phyloP scores from a whole-genome alignment of 768 basidiomycete genomes.

The Boletus vinaceobasis region DNA sequence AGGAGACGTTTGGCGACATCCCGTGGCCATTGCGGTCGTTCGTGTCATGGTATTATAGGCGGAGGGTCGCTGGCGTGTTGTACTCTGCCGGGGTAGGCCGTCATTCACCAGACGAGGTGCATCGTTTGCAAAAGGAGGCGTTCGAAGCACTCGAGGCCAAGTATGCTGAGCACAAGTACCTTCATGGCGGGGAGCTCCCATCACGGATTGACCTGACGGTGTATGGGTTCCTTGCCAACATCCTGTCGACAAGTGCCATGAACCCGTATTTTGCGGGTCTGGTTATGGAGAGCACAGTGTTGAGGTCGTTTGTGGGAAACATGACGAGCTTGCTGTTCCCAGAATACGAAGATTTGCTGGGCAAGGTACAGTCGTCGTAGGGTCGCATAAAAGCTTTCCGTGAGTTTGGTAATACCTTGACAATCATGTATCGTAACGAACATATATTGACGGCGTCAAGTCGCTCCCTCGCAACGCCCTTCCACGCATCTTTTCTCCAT shows the following conservation, averaged over 20 bases:
- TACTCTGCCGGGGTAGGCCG: slow-evolving; percentile 28
- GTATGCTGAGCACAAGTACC: slow-evolving; percentile 21
- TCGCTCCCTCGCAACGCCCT: slow-evolving; percentile 16
- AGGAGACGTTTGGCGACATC: slow-evolving; percentile 13
- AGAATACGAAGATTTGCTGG: slow-evolving; percentile 23
- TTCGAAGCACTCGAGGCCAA: slow-evolving; percentile 30
- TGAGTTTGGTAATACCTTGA: background rate
- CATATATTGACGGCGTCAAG: background rate
- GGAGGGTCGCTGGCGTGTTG: slow-evolving; percentile 17
- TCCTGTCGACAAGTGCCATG: slow-evolving; percentile 9
- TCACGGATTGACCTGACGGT: slow-evolving; percentile 30
- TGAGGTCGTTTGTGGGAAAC: slow-evolving; percentile 19
- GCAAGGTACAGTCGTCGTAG: slow-evolving; percentile 1
- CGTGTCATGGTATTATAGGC: slow-evolving; percentile 19
- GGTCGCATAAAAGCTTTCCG: background rate
- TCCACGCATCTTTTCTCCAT: background rate
- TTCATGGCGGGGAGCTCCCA: slow-evolving; percentile 26
- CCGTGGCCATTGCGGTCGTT: slow-evolving; percentile 23
- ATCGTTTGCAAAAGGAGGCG: slow-evolving; percentile 28
- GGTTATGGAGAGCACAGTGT: slow-evolving; percentile 17
- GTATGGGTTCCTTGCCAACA: slow-evolving; percentile 32
- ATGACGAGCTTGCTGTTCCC: slow-evolving; percentile 29
- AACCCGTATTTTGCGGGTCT: slow-evolving; percentile 29
- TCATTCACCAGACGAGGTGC: slow-evolving; percentile 32
- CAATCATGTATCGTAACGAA: background rate